Evolutionary conservation across 2,329 filamentous ascomycete species (phyloP), one percentile per base, ranked within the genome.

Genomic region (Septoria linicola): DNA sequence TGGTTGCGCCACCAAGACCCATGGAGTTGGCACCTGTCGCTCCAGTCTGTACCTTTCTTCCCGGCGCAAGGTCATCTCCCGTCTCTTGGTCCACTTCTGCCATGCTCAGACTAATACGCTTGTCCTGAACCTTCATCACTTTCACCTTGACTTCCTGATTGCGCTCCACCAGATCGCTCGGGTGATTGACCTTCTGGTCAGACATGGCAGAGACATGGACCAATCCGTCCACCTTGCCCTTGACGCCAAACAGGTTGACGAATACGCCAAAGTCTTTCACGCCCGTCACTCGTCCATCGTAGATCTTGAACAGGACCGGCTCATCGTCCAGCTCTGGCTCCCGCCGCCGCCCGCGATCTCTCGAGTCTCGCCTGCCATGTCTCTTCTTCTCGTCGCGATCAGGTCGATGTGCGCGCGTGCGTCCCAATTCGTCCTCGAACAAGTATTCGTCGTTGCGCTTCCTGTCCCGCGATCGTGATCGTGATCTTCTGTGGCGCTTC

Each of bases 211-310:
- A 96, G 21, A 99, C 84, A 67, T 99, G 93, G 0, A 99, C 92
- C 58, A 99, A 76, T 0, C 93, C 93, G 66, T 96, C 91, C 1
- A 95, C 87, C 69, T 90, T 95, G 40, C 91, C 92, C 62, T 80
- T 84, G 1, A 99, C 86, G 14, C 90, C 87, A 59, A 85, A 81
- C n/a, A 99, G 69, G 61, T 95, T 96, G 51, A 97, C 90, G 70
- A 99, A 99, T 0, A 85, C 90, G 8, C 93, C 93, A 71, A 97
- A 99, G 55, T 96, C 89, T 64, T 96, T 97, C 47, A 99, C 78
- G 0, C 91, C 90, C 0, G 89, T 96, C 11, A 97, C 88, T 63
- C 85, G 84, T 1, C 93, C 93, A 57, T 89, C 81, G 65, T 99
- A 99, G 2, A 96, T 74, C 67, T 99, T 99, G 76, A 85, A 84